phyloP scores from a whole-genome alignment of 495 filamentous ascomycete genomes.

The Aspergillus indologenus region DNA sequence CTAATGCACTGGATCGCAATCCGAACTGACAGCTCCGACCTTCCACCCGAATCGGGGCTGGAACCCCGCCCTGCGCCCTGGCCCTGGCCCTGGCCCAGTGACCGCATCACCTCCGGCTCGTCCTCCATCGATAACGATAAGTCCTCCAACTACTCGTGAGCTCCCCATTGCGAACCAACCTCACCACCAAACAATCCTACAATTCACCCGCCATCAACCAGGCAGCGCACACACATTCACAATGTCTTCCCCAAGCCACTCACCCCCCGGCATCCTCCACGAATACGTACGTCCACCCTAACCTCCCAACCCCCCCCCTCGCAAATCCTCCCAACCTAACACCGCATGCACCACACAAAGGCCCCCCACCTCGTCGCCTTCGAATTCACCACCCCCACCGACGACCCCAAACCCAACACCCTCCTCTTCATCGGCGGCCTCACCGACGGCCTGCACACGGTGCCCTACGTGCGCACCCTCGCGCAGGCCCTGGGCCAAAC shows the following conservation, averaged over 20 bases:
- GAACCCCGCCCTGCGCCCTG: no score
- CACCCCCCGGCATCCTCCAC: constrained; percentile 36
- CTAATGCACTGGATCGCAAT: no score
- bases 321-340: constrained; percentile 5
- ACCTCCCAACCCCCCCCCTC: neutral
- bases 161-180: neutral
- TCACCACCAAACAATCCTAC: neutral
- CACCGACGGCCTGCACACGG: constrained; percentile 71
- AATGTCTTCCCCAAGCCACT: constrained; percentile 15
- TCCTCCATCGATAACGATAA: neutral
- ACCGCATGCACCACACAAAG: constrained; percentile 30
- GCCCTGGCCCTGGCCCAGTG: no score
- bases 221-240: neutral
- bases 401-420: constrained; percentile 52
- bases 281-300: constrained; percentile 32
- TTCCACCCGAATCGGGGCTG: no score
- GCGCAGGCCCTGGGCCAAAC: constrained; percentile 45
- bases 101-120: neutral
- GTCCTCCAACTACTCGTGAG: neutral
- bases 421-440: constrained; percentile 85
- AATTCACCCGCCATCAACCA: neutral
- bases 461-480: constrained; percentile 56
- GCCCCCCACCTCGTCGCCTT: constrained; percentile 55
- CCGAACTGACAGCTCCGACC: no score
- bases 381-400: constrained; percentile 45